Percentiles rank a stretch among this genome's conserved stretches.
Conservation (phyloP, 2,329 filamentous ascomycete species). For the Graphilbum sp. region DNA sequence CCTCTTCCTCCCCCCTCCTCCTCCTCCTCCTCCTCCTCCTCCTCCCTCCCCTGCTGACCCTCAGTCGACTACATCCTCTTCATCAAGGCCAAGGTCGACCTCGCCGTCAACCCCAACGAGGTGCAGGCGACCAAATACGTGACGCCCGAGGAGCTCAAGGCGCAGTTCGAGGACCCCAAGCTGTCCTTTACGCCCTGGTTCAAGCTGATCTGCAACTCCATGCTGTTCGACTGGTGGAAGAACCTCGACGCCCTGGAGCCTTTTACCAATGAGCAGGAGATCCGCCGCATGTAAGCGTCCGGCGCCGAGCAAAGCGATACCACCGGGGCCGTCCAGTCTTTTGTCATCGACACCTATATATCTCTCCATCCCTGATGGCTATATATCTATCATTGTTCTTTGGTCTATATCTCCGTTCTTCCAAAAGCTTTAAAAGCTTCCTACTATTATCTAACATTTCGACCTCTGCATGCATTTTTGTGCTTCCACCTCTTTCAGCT, state of each 20-base stretch:
- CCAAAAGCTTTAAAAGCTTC: too few species aligned
- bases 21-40: neutral
- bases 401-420: too few species aligned
- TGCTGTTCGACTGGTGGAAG: constrained; percentile 97
- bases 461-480: too few species aligned
- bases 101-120: constrained; percentile 74
- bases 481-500: too few species aligned
- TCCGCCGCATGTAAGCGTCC: constrained; percentile 63
- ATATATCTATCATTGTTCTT: too few species aligned
- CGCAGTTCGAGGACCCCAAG: constrained; percentile 64
- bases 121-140: constrained; percentile 76
- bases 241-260: constrained; percentile 72
- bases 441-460: too few species aligned
- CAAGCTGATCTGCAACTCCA: constrained; percentile 93
- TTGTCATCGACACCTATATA: too few species aligned
- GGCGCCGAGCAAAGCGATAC: neutral
- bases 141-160: constrained; percentile 62
- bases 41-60: neutral
- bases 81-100: constrained; percentile 83
- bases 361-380: too few species aligned
- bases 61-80: constrained; percentile 96
- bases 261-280: constrained; percentile 72
- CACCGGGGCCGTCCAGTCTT: too few species aligned
- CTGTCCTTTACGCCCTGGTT: constrained; percentile 97
- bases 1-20: neutral